Evolutionary conservation across 208 protist genomes (phyloP).

Genomic region (Leishmania arabica): DNA sequence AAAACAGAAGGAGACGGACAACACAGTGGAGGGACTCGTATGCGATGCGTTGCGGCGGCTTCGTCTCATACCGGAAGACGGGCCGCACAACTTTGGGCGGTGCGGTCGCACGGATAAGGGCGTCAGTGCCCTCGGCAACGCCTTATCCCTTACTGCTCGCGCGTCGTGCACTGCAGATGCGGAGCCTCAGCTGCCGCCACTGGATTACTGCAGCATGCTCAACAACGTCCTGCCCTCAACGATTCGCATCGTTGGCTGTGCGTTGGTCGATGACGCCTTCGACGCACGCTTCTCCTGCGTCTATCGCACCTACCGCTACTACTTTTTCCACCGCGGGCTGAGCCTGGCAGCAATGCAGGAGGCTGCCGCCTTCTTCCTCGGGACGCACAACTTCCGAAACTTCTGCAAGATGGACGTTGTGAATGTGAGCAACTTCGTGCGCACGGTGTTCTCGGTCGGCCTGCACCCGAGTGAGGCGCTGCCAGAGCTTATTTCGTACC

Average conservation of each 20-base stretch:
- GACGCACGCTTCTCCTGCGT: conserved; percentile 91
- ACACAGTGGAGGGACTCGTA: conserved; percentile 81
- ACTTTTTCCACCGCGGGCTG: conserved; percentile 84
- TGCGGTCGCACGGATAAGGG: conserved; percentile 91
- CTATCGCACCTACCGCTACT: conserved; percentile 93
- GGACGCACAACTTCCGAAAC: conserved; percentile 97
- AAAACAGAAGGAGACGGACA: conserved; percentile 83
- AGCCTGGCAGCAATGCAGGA: conserved; percentile 91
- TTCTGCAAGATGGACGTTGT: conserved; percentile 97
- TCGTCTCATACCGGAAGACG: conserved; percentile 60
- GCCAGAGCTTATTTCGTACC: conserved; percentile 77
- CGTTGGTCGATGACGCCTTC: conserved; percentile 89
- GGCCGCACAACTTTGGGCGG: conserved; percentile 67
- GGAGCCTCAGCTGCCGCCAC: conserved; percentile 39
- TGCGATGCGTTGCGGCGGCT: conserved; percentile 51
- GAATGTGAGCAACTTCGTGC: conserved; percentile 90
- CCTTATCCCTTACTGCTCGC: conserved; percentile 65
- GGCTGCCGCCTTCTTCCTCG: conserved; percentile 83
- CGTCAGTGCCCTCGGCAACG: conserved; percentile 88
- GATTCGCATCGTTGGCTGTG: conserved; percentile 95
- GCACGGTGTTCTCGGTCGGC: conserved; percentile 65
- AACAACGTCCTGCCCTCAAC: conserved; percentile 94
- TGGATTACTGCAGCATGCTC: conserved; percentile 95
- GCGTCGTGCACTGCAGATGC: conserved; percentile 50
- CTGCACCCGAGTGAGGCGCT: conserved; percentile 60